phyloP scores from a whole-genome alignment of 768 basidiomycete genomes.

The Lactarius hengduanensis region DNA sequence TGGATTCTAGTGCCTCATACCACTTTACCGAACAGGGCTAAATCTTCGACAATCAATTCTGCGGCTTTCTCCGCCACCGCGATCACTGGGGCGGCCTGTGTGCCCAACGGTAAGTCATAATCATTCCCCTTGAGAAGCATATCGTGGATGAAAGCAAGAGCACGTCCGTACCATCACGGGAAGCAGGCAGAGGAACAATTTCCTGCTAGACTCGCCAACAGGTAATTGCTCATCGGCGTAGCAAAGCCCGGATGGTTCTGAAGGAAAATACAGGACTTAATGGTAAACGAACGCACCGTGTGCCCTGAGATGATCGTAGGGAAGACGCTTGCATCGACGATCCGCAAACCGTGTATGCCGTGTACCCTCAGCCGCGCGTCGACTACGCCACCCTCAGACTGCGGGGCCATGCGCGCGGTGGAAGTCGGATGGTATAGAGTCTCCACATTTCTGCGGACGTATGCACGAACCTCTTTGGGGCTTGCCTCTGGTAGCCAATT shows the following conservation, averaged over 20 bases:
- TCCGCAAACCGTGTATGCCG: conserved; percentile 42
- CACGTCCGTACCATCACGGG: neutral
- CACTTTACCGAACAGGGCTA: neutral
- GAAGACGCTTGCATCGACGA: conserved; percentile 48
- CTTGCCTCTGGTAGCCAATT: conserved; percentile 37
- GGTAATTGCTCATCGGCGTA: neutral
- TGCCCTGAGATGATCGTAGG: conserved; percentile 47
- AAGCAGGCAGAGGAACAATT: neutral
- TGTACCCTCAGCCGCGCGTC: conserved; percentile 45
- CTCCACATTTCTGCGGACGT: conserved; percentile 38
- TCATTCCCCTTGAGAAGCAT: neutral
- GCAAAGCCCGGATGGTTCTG: neutral
- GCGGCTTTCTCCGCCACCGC: conserved; percentile 37
- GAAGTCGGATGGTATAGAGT: conserved; percentile 48
- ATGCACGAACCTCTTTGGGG: conserved; percentile 39
- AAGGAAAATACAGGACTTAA: neutral
- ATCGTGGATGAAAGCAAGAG: neutral
- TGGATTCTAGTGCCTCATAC: neutral
- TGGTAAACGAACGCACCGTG: conserved; percentile 37
- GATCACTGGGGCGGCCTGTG: conserved; percentile 32
- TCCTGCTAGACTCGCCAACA: neutral
- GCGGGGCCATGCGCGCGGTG: conserved; percentile 42
- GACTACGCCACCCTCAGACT: conserved; percentile 42
- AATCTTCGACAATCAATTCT: conserved; percentile 33
- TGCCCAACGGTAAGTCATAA: neutral